Base-by-base conservation (phyloP, 768 basidiomycete species). In the Cyclocybe aegerita region DNA sequence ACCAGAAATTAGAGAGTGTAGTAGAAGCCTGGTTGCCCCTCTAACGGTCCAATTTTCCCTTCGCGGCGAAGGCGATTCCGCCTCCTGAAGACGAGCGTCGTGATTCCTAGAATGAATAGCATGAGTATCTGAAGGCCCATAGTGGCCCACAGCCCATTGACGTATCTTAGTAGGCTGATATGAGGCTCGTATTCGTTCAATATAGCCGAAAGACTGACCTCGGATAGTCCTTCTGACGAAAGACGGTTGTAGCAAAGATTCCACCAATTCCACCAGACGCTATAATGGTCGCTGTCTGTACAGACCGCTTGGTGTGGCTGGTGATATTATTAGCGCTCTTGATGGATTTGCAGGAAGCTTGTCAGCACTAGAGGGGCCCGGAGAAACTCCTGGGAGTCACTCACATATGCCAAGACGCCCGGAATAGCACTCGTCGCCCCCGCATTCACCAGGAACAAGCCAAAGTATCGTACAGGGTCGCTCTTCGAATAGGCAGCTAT, bases 211-310 rank as follows among this genome's bases (percentile, higher is more conserved):
- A 54, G 39, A 72, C 49, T 23, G 56, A 61, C 55, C 62, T 55
- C 1, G 71, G 71, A 36, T 62, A 64, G 45, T 73, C 70, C 37
- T 67, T 30, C 46, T 70, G 61, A 9, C 70, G 65, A 49, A 63
- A 73, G 49, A 70, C 71, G 29, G 65, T 67, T 4, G 67, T 69
- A 11, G 69, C 69, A 35, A 73, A 62, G 45, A 72, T 67, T 17
- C 71, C 71, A 17, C 70, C 69, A 37, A 72, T 61, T 29, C 71
- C 71, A 15, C 67, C 71, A 39, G 66, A 65, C 4, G 62, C 59
- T 32, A 69, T 60, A 37, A 67, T 67, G 9, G 65, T 48, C 1
- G 69, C 70, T 12, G 65, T 71, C 3, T 65, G 64, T 12, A 73
- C 66, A n/a, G 70, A 54, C 9, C 71, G 66, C 62, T 72, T 71